phyloP scores from a whole-genome alignment of 257 asterid species.

The Orobanche coerulescens region DNA sequence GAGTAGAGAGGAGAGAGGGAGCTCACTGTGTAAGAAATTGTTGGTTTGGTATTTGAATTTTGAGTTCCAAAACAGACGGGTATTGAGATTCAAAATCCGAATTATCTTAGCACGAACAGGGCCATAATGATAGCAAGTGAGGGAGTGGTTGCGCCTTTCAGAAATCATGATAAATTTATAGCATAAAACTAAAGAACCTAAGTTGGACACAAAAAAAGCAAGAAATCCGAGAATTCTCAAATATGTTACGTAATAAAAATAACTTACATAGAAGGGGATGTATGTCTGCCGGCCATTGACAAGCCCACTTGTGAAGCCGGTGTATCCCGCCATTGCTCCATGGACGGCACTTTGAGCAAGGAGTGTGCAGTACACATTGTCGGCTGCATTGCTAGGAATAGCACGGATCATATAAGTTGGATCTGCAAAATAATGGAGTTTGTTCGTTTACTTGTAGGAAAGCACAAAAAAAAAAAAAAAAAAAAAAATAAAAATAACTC shows the following conservation, averaged over 20 bases:
- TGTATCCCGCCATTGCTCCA: constrained; percentile 76
- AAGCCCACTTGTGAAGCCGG: constrained; percentile 66
- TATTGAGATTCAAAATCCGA: too few species aligned
- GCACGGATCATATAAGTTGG: constrained; percentile 82
- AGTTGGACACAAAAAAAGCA: not conserved
- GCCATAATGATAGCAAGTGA: not conserved
- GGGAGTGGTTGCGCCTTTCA: not conserved
- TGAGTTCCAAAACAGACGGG: too few species aligned
- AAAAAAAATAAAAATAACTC: constrained; percentile 8
- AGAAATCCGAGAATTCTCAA: not conserved
- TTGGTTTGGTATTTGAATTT: too few species aligned
- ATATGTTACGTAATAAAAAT: constrained; percentile 16
- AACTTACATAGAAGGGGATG: constrained; percentile 62
- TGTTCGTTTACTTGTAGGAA: constrained; percentile 14
- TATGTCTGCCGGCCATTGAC: constrained; percentile 62
- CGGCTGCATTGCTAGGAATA: constrained; percentile 67
- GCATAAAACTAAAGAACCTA: not conserved
- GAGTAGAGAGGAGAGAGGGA: too few species aligned
- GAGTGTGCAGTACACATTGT: constrained; percentile 64
- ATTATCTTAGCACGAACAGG: too few species aligned
- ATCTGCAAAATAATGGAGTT: constrained; percentile 34
- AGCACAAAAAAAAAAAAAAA: too few species aligned
- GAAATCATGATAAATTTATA: not conserved
- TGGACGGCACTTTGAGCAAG: constrained; percentile 77
- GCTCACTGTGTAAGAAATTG: too few species aligned